Percentiles rank a stretch among this genome's conserved stretches.
Evolutionary conservation across 2,329 filamentous ascomycete genomes (phyloP).

Genomic region (Aspergillus sp.): DNA sequence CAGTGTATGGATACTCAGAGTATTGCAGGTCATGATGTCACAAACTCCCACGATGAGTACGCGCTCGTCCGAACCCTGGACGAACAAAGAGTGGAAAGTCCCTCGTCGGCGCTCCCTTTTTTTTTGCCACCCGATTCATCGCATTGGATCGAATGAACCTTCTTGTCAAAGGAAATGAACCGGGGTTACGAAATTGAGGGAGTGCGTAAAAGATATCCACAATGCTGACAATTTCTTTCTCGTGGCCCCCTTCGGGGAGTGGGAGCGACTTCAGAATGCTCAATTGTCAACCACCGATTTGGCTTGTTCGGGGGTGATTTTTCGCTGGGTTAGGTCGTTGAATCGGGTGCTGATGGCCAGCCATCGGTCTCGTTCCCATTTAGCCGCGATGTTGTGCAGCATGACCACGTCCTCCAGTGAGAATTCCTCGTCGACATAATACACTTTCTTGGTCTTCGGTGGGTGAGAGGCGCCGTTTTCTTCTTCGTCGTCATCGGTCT

Average conservation of each 20-base stretch:
- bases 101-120: neutral
- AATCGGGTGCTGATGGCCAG: constrained; percentile 42
- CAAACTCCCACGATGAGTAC: neutral
- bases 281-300: constrained; percentile 12
- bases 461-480: neutral
- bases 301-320: constrained; percentile 36
- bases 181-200: neutral
- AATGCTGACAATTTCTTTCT: neutral
- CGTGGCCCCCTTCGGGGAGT: neutral
- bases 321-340: constrained; percentile 44
- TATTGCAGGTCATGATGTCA: constrained; percentile 6
- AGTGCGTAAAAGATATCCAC: neutral
- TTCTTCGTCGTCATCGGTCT: constrained; percentile 1
- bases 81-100: neutral
- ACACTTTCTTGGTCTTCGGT: constrained; percentile 7
- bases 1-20: neutral
- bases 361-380: constrained; percentile 42
- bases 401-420: constrained; percentile 22
- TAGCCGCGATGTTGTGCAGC: constrained; percentile 38
- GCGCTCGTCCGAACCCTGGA: constrained; percentile 7
- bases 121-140: neutral
- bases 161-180: neutral
- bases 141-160: neutral
- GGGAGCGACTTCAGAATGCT: neutral
- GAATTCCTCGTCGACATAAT: constrained; percentile 21